Percentiles rank a stretch among this genome's conserved stretches.
Evolutionary conservation across 148 eudicot genomes (phyloP).

Genomic region (Pouteria glomerata): DNA sequence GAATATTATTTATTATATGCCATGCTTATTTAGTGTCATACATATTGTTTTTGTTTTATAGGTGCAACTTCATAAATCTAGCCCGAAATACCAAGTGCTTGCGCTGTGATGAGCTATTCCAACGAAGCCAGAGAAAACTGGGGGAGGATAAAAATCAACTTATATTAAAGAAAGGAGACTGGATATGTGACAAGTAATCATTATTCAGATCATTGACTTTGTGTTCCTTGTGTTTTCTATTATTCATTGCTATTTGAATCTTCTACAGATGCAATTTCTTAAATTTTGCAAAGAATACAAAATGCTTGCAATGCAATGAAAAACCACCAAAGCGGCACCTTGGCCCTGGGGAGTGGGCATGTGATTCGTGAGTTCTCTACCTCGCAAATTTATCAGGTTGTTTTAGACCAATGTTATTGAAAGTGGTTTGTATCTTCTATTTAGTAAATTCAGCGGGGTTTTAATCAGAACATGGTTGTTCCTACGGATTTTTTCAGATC

Average conservation of each 20-base stretch:
- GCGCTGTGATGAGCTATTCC: slow-evolving; percentile 29
- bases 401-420: neutral
- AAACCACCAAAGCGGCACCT: slow-evolving; percentile 55
- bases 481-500: neutral
- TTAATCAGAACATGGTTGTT: too few species aligned
- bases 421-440: neutral
- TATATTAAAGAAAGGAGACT: slow-evolving; percentile 55
- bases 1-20: neutral
- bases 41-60: slow-evolving; percentile 5
- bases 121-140: slow-evolving; percentile 27
- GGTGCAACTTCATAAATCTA: slow-evolving; percentile 50
- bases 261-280: slow-evolving; percentile 48
- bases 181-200: slow-evolving; percentile 54
- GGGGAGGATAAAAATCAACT: slow-evolving; percentile 32
- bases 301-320: slow-evolving; percentile 44
- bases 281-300: slow-evolving; percentile 54
- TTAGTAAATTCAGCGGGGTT: too few species aligned
- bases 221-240: slow-evolving; percentile 1
- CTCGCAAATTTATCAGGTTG: neutral
- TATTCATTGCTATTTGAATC: neutral
- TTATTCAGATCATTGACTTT: neutral
- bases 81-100: slow-evolving; percentile 46
- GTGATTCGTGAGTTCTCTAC: slow-evolving; percentile 55
- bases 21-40: neutral
- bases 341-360: slow-evolving; percentile 65